A percentile compares a stretch with the other conserved stretches of the same genome.
Conservation (phyloP, 495 filamentous ascomycete genomes). For the Hypoxylon trugodes region DNA sequence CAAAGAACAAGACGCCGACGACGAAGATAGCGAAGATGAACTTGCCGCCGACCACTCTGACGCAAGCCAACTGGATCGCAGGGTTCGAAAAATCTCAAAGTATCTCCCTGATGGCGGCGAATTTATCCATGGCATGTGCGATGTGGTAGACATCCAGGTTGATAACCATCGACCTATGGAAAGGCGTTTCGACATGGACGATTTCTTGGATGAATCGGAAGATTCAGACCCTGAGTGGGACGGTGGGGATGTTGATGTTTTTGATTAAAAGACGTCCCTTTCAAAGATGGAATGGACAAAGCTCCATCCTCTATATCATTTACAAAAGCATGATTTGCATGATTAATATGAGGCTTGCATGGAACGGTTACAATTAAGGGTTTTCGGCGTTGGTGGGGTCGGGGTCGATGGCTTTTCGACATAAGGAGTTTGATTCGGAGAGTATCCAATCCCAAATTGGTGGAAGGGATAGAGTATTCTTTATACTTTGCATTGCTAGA, state of each 20-base stretch:
- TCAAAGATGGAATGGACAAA: not conserved
- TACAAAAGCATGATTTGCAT: slow-evolving; percentile 9
- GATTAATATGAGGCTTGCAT: slow-evolving; percentile 7
- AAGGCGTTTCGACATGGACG: slow-evolving; percentile 73
- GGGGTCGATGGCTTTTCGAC: not conserved
- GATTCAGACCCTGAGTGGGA: slow-evolving; percentile 79
- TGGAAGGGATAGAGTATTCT: not conserved
- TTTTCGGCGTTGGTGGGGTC: slow-evolving; percentile 1
- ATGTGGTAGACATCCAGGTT: slow-evolving; percentile 78
- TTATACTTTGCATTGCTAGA: not conserved
- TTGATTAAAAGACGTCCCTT: slow-evolving; percentile 7
- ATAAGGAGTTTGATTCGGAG: slow-evolving; percentile 5
- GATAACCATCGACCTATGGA: slow-evolving; percentile 84
- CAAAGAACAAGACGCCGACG: slow-evolving; percentile 37
- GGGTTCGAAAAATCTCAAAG: slow-evolving; percentile 17
- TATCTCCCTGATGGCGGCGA: slow-evolving; percentile 23
- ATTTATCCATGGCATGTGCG: slow-evolving; percentile 78
- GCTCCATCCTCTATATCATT: not conserved
- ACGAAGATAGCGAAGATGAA: slow-evolving; percentile 45
- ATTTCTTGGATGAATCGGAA: slow-evolving; percentile 80
- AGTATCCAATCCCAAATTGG: slow-evolving; percentile 10
- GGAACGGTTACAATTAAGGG: not conserved
- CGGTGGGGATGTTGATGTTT: slow-evolving; percentile 57
- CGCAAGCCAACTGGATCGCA: slow-evolving; percentile 10
- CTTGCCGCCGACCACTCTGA: slow-evolving; percentile 24